Percentiles rank a stretch among this genome's conserved stretches.
Conservation (phyloP, 1,284 basidiomycete genomes). For the Tilletiaria anomala region DNA sequence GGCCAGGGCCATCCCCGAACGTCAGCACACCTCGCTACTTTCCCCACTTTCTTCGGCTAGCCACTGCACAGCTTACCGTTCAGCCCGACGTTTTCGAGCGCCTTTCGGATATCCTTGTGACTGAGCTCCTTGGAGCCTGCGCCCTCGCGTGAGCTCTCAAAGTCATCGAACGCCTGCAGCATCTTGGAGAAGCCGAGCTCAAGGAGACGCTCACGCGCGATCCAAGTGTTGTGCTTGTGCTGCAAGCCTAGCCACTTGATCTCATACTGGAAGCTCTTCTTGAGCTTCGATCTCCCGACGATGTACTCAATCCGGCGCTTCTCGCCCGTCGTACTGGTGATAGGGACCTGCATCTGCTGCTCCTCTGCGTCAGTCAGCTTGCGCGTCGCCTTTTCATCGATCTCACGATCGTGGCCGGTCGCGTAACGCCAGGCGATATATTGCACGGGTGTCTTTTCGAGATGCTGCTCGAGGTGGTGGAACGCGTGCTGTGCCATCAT, state of each 20-base stretch:
- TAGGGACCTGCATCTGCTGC: conserved; percentile 65
- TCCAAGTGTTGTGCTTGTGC: conserved; percentile 86
- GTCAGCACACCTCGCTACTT: conserved; percentile 51
- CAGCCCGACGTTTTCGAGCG: conserved; percentile 59
- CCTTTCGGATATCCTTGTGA: conserved; percentile 36
- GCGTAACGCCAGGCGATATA: conserved; percentile 87
- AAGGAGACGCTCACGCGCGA: conserved; percentile 75
- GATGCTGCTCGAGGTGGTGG: conserved; percentile 37
- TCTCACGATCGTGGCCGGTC: conserved; percentile 91
- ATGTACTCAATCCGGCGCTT: conserved; percentile 75
- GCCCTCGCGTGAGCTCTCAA: conserved; percentile 64
- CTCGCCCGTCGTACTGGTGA: conserved; percentile 81
- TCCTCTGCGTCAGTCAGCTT: conserved; percentile 78
- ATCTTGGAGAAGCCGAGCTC: conserved; percentile 81
- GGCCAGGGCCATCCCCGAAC: neutral
- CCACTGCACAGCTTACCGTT: no score
- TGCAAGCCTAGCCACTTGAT: conserved; percentile 88
- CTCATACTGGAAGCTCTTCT: conserved; percentile 83
- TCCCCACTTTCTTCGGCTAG: conserved; percentile 96
- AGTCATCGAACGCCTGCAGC: conserved; percentile 88
- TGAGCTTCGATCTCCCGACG: conserved; percentile 93
- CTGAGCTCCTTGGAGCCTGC: conserved; percentile 53
- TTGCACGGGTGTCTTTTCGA: conserved; percentile 36
- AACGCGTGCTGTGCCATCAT: conserved; percentile 87
- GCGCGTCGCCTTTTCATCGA: conserved; percentile 78